phyloP scores from a whole-genome alignment of 805 yeast species.

The Hanseniaspora osmophila region DNA sequence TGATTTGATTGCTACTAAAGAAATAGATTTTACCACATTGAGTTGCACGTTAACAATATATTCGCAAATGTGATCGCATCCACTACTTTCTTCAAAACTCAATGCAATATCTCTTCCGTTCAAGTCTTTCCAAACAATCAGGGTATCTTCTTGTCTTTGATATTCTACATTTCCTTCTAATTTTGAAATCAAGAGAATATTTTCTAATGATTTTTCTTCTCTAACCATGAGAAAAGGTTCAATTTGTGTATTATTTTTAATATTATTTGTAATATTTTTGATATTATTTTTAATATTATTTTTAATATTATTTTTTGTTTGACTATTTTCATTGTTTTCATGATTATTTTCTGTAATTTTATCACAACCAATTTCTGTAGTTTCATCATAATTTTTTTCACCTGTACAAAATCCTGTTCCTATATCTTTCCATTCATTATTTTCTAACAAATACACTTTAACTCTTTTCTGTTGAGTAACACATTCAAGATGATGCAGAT shows the following conservation, averaged over 20 bases:
- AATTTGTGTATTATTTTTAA: slow-evolving; percentile 5
- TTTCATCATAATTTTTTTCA: slow-evolving; percentile 27
- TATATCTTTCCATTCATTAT: slow-evolving; percentile 78
- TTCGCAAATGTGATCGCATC: slow-evolving; percentile 73
- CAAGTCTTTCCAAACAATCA: slow-evolving; percentile 84
- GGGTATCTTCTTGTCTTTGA: slow-evolving; percentile 87
- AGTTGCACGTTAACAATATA: slow-evolving; percentile 60
- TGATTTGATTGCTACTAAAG: slow-evolving; percentile 54
- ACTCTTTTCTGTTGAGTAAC: slow-evolving; percentile 53
- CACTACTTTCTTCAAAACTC: slow-evolving; percentile 82
- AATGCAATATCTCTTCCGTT: slow-evolving; percentile 67
- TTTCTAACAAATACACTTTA: slow-evolving; percentile 72
- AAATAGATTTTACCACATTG: slow-evolving; percentile 45
- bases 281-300: slow-evolving; percentile 12
- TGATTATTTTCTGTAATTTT: no score
- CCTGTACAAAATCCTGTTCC: slow-evolving; percentile 91
- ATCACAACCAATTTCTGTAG: no score
- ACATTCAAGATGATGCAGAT: slow-evolving; percentile 1
- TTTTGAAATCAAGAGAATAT: slow-evolving; percentile 45
- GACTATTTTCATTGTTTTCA: no score
- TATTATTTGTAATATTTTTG: slow-evolving; percentile 10
- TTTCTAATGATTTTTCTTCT: slow-evolving; percentile 48
- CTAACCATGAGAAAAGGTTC: slow-evolving; percentile 56
- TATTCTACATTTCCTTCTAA: slow-evolving; percentile 70
- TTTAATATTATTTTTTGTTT: no score